Conservation (phyloP, 208 protist genomes). For the Crithidia fasciculata region DNA sequence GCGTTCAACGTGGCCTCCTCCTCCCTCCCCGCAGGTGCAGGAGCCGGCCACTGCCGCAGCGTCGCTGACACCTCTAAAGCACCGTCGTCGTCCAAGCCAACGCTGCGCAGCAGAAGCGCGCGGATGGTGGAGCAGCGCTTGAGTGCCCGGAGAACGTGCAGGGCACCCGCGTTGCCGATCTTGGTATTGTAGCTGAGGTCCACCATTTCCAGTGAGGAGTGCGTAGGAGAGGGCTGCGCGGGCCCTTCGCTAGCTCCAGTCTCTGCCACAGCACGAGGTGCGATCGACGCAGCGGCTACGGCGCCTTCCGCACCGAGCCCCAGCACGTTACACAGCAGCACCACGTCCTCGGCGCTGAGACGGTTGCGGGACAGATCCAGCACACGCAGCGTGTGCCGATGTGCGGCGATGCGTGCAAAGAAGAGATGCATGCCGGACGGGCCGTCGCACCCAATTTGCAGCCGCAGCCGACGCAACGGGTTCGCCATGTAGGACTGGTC, state of each 20-base stretch:
- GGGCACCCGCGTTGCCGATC: constrained; percentile 70
- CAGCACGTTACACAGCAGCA: constrained; percentile 60
- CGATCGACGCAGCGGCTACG: background rate
- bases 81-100: constrained; percentile 71
- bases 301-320: constrained; percentile 29
- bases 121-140: constrained; percentile 49
- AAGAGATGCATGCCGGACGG: constrained; percentile 73
- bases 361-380: constrained; percentile 87
- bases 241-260: background rate
- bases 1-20: background rate
- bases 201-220: constrained; percentile 64
- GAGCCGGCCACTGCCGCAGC: constrained; percentile 51
- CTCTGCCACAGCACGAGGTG: background rate
- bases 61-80: constrained; percentile 47
- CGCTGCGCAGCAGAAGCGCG: constrained; percentile 70
- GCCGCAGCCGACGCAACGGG: constrained; percentile 72
- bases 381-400: constrained; percentile 66
- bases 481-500: constrained; percentile 77
- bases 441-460: constrained; percentile 82
- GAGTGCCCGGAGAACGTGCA: constrained; percentile 55
- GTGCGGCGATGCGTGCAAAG: constrained; percentile 62
- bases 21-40: background rate
- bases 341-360: constrained; percentile 65
- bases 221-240: background rate
- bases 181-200: constrained; percentile 88